Evolutionary conservation across 1,284 basidiomycete species (phyloP).

Genomic region (Cutaneotrichosporon cutaneum): DNA sequence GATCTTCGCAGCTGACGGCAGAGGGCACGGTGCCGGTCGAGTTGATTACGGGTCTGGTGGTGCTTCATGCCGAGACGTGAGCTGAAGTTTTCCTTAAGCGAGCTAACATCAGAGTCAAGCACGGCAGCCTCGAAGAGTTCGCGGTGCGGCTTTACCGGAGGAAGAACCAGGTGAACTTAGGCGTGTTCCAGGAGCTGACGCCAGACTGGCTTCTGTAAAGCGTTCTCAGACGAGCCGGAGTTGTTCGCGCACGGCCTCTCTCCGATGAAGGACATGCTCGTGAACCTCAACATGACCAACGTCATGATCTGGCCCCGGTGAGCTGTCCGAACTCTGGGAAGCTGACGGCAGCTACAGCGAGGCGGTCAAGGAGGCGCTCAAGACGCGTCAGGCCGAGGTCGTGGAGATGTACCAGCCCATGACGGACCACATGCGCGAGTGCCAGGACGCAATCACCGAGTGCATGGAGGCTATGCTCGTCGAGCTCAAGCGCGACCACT

Average conservation of each 20-base stretch:
- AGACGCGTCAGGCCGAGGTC: conserved; percentile 82
- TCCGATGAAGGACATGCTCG: conserved; percentile 87
- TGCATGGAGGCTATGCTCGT: conserved; percentile 90
- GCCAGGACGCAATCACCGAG: conserved; percentile 88
- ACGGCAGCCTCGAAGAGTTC: conserved; percentile 82
- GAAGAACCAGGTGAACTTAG: conserved; percentile 62
- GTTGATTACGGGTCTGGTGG: conserved; percentile 84
- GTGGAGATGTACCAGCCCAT: conserved; percentile 87
- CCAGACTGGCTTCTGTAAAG: conserved; percentile 85
- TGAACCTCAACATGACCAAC: conserved; percentile 81
- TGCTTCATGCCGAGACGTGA: conserved; percentile 82
- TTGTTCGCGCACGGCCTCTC: conserved; percentile 87
- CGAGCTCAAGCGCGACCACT: conserved; percentile 86
- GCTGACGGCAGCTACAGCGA: conserved; percentile 72
- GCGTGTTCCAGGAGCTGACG: conserved; percentile 18
- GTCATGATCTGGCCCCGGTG: conserved; percentile 91
- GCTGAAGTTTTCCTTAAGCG: neutral
- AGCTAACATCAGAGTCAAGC: conserved; percentile 64
- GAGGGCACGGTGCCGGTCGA: conserved; percentile 74
- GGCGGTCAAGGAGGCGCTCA: conserved; percentile 73
- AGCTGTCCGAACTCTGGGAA: conserved; percentile 24
- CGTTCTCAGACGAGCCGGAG: conserved; percentile 95
- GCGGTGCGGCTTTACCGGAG: conserved; percentile 84
- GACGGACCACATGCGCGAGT: conserved; percentile 81
- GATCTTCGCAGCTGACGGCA: conserved; percentile 15